Base-by-base conservation (phyloP, 306 rosid genomes). In the Cyclanthera cordifolia region DNA sequence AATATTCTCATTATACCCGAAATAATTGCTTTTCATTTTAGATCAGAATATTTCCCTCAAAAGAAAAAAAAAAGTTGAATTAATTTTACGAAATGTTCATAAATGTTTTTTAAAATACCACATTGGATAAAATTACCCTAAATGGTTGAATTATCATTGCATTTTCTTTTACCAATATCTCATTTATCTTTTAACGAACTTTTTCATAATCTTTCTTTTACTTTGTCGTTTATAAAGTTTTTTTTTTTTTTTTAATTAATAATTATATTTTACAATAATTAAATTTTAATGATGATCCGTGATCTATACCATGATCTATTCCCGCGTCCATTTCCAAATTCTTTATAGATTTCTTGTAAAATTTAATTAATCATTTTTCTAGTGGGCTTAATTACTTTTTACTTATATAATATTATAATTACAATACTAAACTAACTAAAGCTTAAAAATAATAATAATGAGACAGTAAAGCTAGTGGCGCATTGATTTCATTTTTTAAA, bases 21-120 rank as follows among this genome's bases (percentile, higher is more conserved):
- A n/a, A n/a, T n/a, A n/a, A 37, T 39, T 61, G 50, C 68, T 39
- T 61, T 61, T 17, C 50, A 61, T 37, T 61, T 61, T 17, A 61
- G 68, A 39, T 61, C n/a, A 17, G 30, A 61, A 61, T 20, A 61
- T 39, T 61, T 61, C 0, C 30, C 50, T 2, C 23, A 20, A 39
- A 61, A 24, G 17, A 39, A 19, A 20, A 28, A 16, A 37, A 37
- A 45, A 45, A 6, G 15, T 54, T 25, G 1, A 57, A 57, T 57
- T 28, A 28, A 14, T 57, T 27, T 57, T 16, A 55, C 12, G 15
- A 27, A 56, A 56, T 2, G 4, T 25, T 5, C 4, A 16, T 30
- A 15, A 30, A 6, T 57, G 2, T 27, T 51, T 56, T 14, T 2
- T 23, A 23, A 54, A 53, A 24, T 0, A 56, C 28, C 20, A 25